Conservation (phyloP, 495 filamentous ascomycete species). For the Wilcoxina mikolae region DNA sequence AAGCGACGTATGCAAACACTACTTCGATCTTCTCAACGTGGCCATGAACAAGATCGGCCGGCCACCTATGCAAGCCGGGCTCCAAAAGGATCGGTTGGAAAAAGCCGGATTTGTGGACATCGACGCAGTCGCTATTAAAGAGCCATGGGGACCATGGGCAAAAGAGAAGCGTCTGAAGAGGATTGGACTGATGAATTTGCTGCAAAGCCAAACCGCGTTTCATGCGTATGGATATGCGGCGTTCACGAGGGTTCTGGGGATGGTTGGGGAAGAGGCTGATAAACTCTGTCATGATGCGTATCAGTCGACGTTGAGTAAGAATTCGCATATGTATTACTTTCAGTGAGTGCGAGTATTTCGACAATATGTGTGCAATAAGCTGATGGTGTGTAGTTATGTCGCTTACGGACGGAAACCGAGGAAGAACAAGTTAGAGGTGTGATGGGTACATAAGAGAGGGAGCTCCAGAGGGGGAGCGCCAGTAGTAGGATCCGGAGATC, state of each 20-base stretch:
- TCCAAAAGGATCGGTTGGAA: background rate
- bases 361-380: background rate
- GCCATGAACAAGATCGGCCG: background rate
- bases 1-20: background rate
- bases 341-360: background rate
- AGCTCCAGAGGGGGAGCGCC: too few relatives aligned
- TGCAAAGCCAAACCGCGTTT: slow-evolving; percentile 7
- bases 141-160: slow-evolving; percentile 7
- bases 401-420: background rate
- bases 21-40: background rate
- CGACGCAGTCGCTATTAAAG: background rate
- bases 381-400: background rate
- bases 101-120: slow-evolving; percentile 1
- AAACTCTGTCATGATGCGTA: slow-evolving; percentile 11
- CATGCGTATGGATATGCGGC: slow-evolving; percentile 9
- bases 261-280: slow-evolving; percentile 16
- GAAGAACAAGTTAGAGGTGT: background rate
- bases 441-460: too few relatives aligned
- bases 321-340: slow-evolving; percentile 1
- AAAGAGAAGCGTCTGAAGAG: slow-evolving; percentile 10
- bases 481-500: too few relatives aligned
- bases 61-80: background rate
- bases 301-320: slow-evolving; percentile 2
- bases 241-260: slow-evolving; percentile 9
- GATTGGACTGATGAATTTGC: background rate